Evolutionary conservation across 2,329 filamentous ascomycete species (phyloP).

Genomic region (Chalara sp.): DNA sequence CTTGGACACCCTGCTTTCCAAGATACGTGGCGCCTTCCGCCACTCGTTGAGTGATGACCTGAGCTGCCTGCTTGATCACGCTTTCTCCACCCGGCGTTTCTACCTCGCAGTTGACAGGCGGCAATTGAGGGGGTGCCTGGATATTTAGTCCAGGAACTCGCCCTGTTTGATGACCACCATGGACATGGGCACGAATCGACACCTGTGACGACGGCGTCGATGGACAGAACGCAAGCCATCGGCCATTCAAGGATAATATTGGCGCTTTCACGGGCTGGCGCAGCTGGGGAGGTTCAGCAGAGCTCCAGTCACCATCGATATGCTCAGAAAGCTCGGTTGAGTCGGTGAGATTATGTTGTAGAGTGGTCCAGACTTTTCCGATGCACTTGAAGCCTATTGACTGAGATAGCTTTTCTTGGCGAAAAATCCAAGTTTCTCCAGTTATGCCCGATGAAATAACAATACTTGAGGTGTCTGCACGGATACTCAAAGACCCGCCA

Average conservation of each 20-base stretch:
- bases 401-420: conserved; percentile 40
- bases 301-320: conserved; percentile 27
- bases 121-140: conserved; percentile 62
- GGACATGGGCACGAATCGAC: conserved; percentile 59
- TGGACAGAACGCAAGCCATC: conserved; percentile 74
- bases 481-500: conserved; percentile 65
- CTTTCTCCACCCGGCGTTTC: conserved; percentile 68
- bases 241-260: conserved; percentile 61
- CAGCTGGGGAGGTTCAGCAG: conserved; percentile 31
- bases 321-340: conserved; percentile 10
- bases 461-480: conserved; percentile 65
- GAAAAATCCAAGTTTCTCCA: conserved; percentile 80
- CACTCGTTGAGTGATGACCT: conserved; percentile 72
- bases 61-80: conserved; percentile 68
- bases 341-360: conserved; percentile 54
- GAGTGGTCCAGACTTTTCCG: conserved; percentile 86
- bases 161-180: conserved; percentile 44
- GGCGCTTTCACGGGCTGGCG: conserved; percentile 46
- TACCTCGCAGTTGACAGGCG: conserved; percentile 57
- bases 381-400: conserved; percentile 49
- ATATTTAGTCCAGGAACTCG: conserved; percentile 50
- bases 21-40: conserved; percentile 71
- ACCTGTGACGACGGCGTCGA: conserved; percentile 63
- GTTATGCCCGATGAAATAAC: conserved; percentile 73
- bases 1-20: conserved; percentile 68